Evolutionary conservation across 805 yeast genomes (phyloP), one percentile per base, ranked within the genome.

Genomic region (Candida montana): DNA sequence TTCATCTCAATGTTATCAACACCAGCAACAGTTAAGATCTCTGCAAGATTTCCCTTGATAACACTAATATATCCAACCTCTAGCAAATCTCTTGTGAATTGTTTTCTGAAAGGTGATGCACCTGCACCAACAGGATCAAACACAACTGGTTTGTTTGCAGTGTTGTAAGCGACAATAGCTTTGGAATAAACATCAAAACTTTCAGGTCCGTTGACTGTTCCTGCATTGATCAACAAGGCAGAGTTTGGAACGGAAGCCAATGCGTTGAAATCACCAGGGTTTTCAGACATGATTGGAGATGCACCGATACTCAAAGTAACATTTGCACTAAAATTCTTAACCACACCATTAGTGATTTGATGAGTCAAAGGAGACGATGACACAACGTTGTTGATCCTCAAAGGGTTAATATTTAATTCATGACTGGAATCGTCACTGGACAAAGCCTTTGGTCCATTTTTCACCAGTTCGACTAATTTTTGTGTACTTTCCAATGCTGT

Each of bases 91-190:
- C 65, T 58, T 39, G 79, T 74, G 15, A 78, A 65, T 3, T 61
- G 53, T 31, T 65, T 64, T 44, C 97, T 69, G 5, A 75, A 71
- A 4, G 54, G 42, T 0, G 95, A 72, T 0, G 96, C 96, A 21
- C 95, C 95, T 31, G 82, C 87, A 1, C 89, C 97, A n/a, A 89
- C 96, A 1, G 96, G 97, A 59, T 89, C 97, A 50, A 83, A 81
- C 0, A 89, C 76, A 26, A 89, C 72, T 4, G 86, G 90, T 34
- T 71, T 68, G 3, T 75, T 74, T 12, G 59, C 51, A 12, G 54
- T 56, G 54, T 82, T 83, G 57, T 89, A 87, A 0, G 72, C 74
- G 9, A 57, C 55, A 16, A 83, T 59, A 0, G 91, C 95, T 3
- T 55, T 51, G 18, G 66, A 49, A 46, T 75, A 74, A 4, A 37